Evolutionary conservation across 768 basidiomycete genomes (phyloP).

Genomic region (Rhizopogon salebrosus): DNA sequence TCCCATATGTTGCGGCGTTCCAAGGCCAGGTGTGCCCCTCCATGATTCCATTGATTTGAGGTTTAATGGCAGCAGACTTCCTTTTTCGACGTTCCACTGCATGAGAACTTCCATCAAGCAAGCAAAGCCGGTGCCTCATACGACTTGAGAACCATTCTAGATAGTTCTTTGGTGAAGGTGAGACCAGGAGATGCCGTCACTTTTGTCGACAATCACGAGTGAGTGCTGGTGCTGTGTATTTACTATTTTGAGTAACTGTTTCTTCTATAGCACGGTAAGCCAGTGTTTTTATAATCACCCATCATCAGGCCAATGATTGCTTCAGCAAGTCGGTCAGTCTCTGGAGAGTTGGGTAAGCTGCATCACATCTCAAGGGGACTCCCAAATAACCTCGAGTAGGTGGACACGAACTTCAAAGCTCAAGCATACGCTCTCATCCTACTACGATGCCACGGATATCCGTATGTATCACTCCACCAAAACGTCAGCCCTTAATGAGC

Average conservation of each 20-base stretch:
- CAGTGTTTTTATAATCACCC: slow-evolving; percentile 1
- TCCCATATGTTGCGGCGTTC: slow-evolving; percentile 57
- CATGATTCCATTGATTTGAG: slow-evolving; percentile 1
- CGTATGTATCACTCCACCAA: slow-evolving; percentile 42
- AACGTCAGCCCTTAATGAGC: background rate
- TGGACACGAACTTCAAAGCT: slow-evolving; percentile 63
- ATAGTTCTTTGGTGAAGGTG: slow-evolving; percentile 59
- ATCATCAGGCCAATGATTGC: background rate
- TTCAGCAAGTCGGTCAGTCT: slow-evolving; percentile 63
- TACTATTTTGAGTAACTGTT: background rate
- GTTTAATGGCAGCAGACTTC: slow-evolving; percentile 47
- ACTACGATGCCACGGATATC: slow-evolving; percentile 63
- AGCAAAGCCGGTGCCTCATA: slow-evolving; percentile 61
- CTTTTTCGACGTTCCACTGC: slow-evolving; percentile 90
- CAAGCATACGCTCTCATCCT: slow-evolving; percentile 82
- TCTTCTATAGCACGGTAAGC: slow-evolving; percentile 52
- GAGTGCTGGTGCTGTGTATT: slow-evolving; percentile 20
- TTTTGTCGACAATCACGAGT: slow-evolving; percentile 91
- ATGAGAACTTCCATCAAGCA: slow-evolving; percentile 77
- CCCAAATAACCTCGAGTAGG: slow-evolving; percentile 34
- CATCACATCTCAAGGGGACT: background rate
- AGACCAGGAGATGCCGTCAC: slow-evolving; percentile 82
- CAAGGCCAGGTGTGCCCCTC: slow-evolving; percentile 51
- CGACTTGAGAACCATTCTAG: slow-evolving; percentile 72
- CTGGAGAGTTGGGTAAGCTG: slow-evolving; percentile 76